Evolutionary conservation across 805 yeast species (phyloP).

Genomic region (Yarrowia divulgata): DNA sequence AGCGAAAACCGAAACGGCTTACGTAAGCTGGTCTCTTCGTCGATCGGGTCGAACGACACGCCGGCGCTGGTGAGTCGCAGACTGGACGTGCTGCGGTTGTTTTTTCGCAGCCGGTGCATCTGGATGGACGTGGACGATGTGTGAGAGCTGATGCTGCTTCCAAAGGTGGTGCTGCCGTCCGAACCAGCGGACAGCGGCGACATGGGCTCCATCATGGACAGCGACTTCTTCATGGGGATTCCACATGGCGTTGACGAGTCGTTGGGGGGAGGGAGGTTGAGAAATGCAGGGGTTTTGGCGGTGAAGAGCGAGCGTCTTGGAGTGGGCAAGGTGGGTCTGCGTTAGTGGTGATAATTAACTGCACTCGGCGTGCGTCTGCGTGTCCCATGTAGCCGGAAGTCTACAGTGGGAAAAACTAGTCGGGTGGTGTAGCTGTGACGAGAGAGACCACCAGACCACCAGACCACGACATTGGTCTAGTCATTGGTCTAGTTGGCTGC

Average conservation of each 20-base stretch:
- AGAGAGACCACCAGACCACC: too few relatives aligned
- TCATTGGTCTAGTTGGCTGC: too few relatives aligned
- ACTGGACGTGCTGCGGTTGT: slow-evolving; percentile 27
- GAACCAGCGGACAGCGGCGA: slow-evolving; percentile 39
- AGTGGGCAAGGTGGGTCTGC: slow-evolving; percentile 26
- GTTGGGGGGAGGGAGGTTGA: slow-evolving; percentile 35
- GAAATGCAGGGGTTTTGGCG: slow-evolving; percentile 37
- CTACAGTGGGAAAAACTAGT: not conserved
- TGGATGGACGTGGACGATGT: not conserved
- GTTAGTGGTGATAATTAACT: slow-evolving; percentile 19
- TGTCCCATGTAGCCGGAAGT: slow-evolving; percentile 4
- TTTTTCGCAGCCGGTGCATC: slow-evolving; percentile 31
- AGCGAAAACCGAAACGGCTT: slow-evolving; percentile 33
- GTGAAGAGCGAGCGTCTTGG: slow-evolving; percentile 34
- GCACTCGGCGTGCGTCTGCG: slow-evolving; percentile 1
- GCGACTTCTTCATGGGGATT: slow-evolving; percentile 18
- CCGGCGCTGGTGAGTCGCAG: slow-evolving; percentile 25
- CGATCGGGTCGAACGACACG: slow-evolving; percentile 30
- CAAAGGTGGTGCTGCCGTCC: slow-evolving; percentile 28
- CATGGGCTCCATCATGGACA: slow-evolving; percentile 9
- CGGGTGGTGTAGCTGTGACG: not conserved
- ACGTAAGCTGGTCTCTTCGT: slow-evolving; percentile 10
- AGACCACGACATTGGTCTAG: too few relatives aligned
- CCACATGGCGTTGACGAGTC: slow-evolving; percentile 35
- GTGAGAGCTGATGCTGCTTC: slow-evolving; percentile 2